Base-by-base conservation (phyloP, 805 yeast species). In the Wickerhamomyces bovis region DNA sequence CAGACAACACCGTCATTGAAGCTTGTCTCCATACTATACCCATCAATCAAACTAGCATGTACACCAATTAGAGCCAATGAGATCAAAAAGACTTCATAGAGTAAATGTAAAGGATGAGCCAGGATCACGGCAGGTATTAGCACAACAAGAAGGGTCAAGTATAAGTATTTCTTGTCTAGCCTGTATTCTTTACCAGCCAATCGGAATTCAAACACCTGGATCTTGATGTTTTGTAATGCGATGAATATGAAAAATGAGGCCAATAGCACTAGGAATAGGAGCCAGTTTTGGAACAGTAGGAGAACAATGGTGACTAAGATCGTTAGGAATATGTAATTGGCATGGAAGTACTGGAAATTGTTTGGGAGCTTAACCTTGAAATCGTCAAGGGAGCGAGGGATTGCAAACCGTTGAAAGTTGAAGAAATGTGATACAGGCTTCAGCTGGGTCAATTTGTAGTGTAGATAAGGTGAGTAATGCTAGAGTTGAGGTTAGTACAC, bases 1-100 rank as follows among this genome's bases (percentile, higher is more conserved):
- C 41, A 53, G 4, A 51, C 54, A 35, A 48, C 48, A 22, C 45
- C 44, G 19, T 53, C 56, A 23, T 52, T 53, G 30, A 53, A 53
- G n/a, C 52, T 47, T 2, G 53, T 53, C 33, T 53, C 56, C 9
- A 41, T 28, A 6, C 36, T 30, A n/a, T 44, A 51, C 5, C 53
- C 54, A n/a, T 53, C 57, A 22, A 52, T 30, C 19, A 53, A 16
- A 2, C 42, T 19, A 10, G 46, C 33, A 39, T 52, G 57, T 6
- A 44, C 11, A 3, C 46, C 45, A 13, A 45, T 18, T 1, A 48
- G 45, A 20, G 42, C 23, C 15, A 36, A 2, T 3, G 50, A 49
- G 33, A 46, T 46, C 2, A 38, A 11, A 9, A 40, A 21, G 7
- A 47, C 38, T 21, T 46, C 48, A 13, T 46, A 35, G 3, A 44